Base-by-base conservation (phyloP, 2,329 filamentous ascomycete species). In the Colletotrichum sp. region DNA sequence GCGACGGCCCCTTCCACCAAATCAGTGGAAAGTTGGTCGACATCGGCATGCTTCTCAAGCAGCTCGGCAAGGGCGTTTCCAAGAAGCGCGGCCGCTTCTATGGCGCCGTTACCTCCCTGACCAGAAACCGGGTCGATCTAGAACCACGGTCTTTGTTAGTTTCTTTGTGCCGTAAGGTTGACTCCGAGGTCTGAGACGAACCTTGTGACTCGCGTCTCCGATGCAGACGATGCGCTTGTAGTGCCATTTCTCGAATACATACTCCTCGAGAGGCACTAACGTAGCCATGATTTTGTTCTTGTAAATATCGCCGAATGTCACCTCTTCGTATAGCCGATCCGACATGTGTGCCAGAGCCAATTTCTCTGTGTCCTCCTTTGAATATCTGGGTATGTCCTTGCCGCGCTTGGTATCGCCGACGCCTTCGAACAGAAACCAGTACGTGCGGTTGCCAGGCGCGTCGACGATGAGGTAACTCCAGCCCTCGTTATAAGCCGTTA, bases 151-250 rank as follows among this genome's bases (percentile, higher is more conserved):
- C 39, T 9, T 5, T 4, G 39, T 48, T 48, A 48, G 39, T 43
- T 26, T 26, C 26, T 26, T 26, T 26, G 26, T 2, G 26, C 26
- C 26, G 26, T 2, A 26, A 26, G 26, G 26, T 26, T 26, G 26
- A 26, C 26, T 2, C 26, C 26, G 26, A 26, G 26, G 26, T 26
- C 26, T 26, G 10, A 13, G 13, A 13, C 18, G 10, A 78, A 83
- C 84, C 81, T 87, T 88, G 75, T 88, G 86, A 7, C 82, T 84
- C 1, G 85, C 81, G 76, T 88, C 86, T 1, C 86, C 86, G 6
- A 88, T 81, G 2, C 82, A 79, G 1, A 87, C 80, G 6, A 86
- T 82, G 13, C 87, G 79, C 13, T 82, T 80, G 57, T 82, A 86
- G 65, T 84, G 81, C 83, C 86, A 87, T 39, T 82, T 80, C 13